Evolutionary conservation across 129 eudicot genomes (phyloP).

Genomic region (Chrysanthemum lavandulifolium): DNA sequence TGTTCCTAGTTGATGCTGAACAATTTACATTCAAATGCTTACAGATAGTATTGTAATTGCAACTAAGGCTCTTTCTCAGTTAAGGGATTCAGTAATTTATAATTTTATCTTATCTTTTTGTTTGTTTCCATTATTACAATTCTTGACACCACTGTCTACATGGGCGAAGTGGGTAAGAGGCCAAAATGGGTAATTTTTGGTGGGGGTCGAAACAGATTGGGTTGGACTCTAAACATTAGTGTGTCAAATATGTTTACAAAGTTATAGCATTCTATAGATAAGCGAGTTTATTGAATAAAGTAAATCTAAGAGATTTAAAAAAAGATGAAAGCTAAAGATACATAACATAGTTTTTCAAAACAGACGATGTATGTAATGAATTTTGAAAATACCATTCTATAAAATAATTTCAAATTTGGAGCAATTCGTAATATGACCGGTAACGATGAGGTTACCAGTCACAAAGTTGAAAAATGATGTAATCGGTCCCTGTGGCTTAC

Average conservation of each 20-base stretch:
- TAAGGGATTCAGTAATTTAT: neutral
- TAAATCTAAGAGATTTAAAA: neutral
- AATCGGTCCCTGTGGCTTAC: too few species aligned
- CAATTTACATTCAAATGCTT: conserved; percentile 4
- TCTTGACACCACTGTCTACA: too few species aligned
- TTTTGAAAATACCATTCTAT: too few species aligned
- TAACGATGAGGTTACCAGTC: too few species aligned
- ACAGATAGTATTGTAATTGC: neutral
- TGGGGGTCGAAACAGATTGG: neutral
- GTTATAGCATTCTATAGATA: neutral
- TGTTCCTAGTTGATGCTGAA: neutral
- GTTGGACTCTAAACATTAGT: neutral
- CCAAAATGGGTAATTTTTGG: neutral
- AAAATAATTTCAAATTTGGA: too few species aligned
- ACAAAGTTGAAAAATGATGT: too few species aligned
- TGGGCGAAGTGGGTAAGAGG: neutral
- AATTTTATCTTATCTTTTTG: conserved; percentile 5
- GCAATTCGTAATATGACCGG: too few species aligned
- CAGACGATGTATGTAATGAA: too few species aligned
- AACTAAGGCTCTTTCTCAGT: conserved; percentile 1
- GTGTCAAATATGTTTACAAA: neutral
- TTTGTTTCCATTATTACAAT: conserved; percentile 5
- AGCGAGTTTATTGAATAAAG: neutral
- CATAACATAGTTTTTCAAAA: too few species aligned
- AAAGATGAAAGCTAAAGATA: too few species aligned